Evolutionary conservation across 108 stramenopile species (phyloP).

Genomic region (Cyclotella distinguenda): DNA sequence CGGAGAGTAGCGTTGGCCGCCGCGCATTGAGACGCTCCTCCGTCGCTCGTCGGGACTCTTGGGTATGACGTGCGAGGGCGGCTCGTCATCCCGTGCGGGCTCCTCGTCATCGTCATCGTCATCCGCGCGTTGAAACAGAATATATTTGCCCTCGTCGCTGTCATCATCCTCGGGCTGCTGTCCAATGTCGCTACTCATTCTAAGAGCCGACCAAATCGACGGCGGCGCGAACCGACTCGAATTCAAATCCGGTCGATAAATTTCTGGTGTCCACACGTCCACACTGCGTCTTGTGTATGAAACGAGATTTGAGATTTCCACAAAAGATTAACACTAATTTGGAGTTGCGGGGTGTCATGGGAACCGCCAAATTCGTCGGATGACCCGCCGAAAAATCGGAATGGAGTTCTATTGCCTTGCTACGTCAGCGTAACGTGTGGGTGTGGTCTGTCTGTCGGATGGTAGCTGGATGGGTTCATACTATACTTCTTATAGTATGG

Average conservation of each 20-base stretch:
- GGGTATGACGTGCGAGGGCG: background rate
- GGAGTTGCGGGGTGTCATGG: too few relatives aligned
- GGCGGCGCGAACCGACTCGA: background rate
- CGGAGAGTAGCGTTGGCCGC: background rate
- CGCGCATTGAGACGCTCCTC: slow-evolving; percentile 6
- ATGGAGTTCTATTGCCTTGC: too few relatives aligned
- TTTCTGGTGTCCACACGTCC: background rate
- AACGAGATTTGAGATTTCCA: too few relatives aligned
- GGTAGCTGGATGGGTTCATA: too few relatives aligned
- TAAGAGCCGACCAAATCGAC: background rate
- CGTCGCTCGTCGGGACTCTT: slow-evolving; percentile 10
- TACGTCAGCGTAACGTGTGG: too few relatives aligned
- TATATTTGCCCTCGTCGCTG: slow-evolving; percentile 19
- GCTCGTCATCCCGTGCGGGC: background rate
- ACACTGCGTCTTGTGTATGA: background rate
- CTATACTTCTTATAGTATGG: too few relatives aligned
- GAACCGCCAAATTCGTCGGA: too few relatives aligned
- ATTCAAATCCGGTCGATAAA: background rate
- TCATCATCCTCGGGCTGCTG: slow-evolving; percentile 5
- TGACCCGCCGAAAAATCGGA: too few relatives aligned
- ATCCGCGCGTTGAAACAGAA: slow-evolving; percentile 23
- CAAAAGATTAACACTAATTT: too few relatives aligned
- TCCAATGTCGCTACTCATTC: background rate
- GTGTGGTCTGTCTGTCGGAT: too few relatives aligned
- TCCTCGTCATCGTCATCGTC: slow-evolving; percentile 18